Base-by-base conservation (phyloP, 805 yeast species). In the Henningerozyma blattae region DNA sequence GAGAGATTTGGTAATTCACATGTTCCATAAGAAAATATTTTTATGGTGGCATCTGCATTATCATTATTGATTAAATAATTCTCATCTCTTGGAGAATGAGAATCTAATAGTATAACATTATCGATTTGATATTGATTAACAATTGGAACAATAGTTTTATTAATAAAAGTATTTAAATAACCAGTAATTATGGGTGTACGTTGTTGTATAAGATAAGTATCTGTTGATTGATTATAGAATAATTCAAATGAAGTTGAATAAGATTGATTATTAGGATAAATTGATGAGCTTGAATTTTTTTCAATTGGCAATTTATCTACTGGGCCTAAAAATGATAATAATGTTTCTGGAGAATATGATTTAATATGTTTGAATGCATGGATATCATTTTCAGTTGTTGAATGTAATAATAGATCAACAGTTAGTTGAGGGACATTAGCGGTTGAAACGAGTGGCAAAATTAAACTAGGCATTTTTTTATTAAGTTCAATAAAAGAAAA, bases 351-450 rank as follows among this genome's bases (percentile, higher is more conserved):
- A 24, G 27, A 24, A 5, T 12, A n/a, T 5, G 6, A 8, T 24
- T 24, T 12, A 10, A n/a, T 10, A 10, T 9, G 27, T 6, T 9
- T 24, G n/a, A 24, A 24, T n/a, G n/a, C n/a, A n/a, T n/a, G n/a
- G 7, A 24, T 12, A 17, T 70, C 57, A n/a, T 77, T 72, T 27
- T 39, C 27, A 5, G 7, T 10, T 12, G 27, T 24, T 8, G 60
- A 53, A 46, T 78, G 79, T 8, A 86, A 62, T 18, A 89, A 57
- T 20, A 87, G 61, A 54, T 87, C 97, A 5, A 70, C 55, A 0
- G 87, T 58, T 32, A 89, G 59, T 53, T 91, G 98, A 0, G 97
- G 93, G 3, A 86, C 79, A 47, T 89, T 91, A 6, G 94, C 97
- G 5, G 83, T 69, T 3, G 95, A 75, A 0, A 91, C 80, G 0